Conservation (phyloP, 257 asterid genomes). For the Echites panduratus region DNA sequence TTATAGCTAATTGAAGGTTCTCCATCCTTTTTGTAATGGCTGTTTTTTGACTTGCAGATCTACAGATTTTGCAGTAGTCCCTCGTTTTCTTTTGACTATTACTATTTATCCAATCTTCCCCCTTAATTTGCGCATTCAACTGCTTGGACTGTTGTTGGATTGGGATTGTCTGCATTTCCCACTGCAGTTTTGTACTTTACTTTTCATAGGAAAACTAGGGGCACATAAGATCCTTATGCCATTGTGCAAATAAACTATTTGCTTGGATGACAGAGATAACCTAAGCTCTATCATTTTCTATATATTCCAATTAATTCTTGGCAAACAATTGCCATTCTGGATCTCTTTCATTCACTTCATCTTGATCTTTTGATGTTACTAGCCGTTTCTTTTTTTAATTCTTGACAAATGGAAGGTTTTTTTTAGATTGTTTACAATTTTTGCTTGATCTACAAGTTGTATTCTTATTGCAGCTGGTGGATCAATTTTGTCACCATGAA, state of each 20-base stretch:
- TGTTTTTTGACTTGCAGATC: slow-evolving; percentile 18
- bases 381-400: background rate
- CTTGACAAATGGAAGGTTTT: background rate
- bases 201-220: background rate
- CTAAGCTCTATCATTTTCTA: background rate
- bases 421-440: background rate
- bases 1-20: slow-evolving; percentile 12
- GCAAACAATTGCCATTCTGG: no score
- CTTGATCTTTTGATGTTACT: background rate
- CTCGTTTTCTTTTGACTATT: slow-evolving; percentile 17
- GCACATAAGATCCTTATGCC: background rate
- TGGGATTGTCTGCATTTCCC: background rate
- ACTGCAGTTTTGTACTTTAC: background rate
- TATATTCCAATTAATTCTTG: background rate
- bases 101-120: background rate
- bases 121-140: background rate
- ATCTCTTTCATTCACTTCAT: background rate
- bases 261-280: background rate
- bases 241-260: background rate
- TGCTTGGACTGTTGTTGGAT: background rate
- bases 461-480: slow-evolving; percentile 35
- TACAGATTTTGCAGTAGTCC: slow-evolving; percentile 19
- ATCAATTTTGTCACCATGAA: slow-evolving; percentile 50
- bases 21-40: slow-evolving; percentile 1
- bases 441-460: slow-evolving; percentile 2